Evolutionary conservation across 805 yeast genomes (phyloP).

Genomic region (Kodamaea neixiangensis): DNA sequence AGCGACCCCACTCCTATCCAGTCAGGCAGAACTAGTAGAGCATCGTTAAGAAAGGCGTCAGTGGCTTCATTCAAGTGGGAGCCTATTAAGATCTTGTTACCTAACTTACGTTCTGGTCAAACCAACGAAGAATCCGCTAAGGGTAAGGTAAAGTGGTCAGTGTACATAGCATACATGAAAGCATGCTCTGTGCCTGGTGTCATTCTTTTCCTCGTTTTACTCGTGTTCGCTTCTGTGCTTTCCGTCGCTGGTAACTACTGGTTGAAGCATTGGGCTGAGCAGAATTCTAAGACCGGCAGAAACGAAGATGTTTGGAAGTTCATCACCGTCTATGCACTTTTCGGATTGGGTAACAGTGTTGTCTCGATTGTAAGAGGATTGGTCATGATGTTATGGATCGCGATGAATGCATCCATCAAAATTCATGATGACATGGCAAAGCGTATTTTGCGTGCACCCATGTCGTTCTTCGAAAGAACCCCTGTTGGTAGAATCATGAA

Average conservation of each 20-base stretch:
- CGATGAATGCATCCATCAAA: constrained; percentile 22
- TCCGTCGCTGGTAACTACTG: constrained; percentile 23
- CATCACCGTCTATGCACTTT: constrained; percentile 20
- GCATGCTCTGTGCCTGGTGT: constrained; percentile 48
- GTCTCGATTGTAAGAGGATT: constrained; percentile 22
- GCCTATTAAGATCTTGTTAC: constrained; percentile 32
- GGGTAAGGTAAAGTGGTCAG: constrained; percentile 27
- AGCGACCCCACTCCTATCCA: constrained; percentile 1
- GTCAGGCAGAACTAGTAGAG: constrained; percentile 4
- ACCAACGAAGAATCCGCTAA: constrained; percentile 16
- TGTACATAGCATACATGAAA: constrained; percentile 22
- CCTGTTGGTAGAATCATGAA: constrained; percentile 33
- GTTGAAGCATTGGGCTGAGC: constrained; percentile 29
- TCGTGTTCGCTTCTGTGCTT: constrained; percentile 15
- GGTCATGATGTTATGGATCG: constrained; percentile 23
- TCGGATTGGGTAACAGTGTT: constrained; percentile 15
- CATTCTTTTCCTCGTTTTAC: constrained; percentile 37
- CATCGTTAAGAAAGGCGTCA: constrained; percentile 32
- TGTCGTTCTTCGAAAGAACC: constrained; percentile 32
- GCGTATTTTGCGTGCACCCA: constrained; percentile 28
- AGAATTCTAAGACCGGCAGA: constrained; percentile 18
- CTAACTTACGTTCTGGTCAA: constrained; percentile 43
- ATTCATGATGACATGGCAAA: constrained; percentile 30
- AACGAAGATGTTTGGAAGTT: constrained; percentile 21
- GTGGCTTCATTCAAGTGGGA: constrained; percentile 57